These are phyloP conservation scores for Dacryopinax spathularia DNA, from an alignment of 768 basidiomycete species.

Conservation along the genomic window DNA sequence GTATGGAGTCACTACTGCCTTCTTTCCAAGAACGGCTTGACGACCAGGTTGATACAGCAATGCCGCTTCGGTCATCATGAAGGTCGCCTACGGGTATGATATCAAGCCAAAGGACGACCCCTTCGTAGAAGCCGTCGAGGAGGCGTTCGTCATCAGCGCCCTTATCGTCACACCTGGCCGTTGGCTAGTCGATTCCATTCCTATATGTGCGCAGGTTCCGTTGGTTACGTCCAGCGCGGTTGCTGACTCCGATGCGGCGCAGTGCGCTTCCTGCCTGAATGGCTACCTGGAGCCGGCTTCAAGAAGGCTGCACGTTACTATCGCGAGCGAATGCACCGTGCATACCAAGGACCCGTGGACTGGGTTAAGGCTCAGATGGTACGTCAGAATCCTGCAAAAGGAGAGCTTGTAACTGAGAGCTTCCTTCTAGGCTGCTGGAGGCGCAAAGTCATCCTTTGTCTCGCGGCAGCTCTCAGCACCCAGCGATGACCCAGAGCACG, in stretches of 20 bases:
- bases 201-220: constrained; percentile 9
- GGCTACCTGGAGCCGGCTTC: constrained; percentile 14
- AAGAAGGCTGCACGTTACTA: constrained; percentile 5
- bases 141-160: constrained; percentile 8
- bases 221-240: not conserved
- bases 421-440: not conserved
- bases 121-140: constrained; percentile 20
- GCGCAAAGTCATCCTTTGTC: not conserved
- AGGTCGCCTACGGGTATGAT: constrained; percentile 34
- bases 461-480: not conserved
- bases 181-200: constrained; percentile 14
- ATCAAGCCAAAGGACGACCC: constrained; percentile 29
- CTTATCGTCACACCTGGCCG: constrained; percentile 13
- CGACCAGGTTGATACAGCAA: constrained; percentile 19
- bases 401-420: not conserved
- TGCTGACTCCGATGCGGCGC: constrained; percentile 26
- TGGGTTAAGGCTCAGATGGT: not conserved
- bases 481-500: too few species aligned
- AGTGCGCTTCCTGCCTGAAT: constrained; percentile 15
- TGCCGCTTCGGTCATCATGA: constrained; percentile 30
- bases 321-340: not conserved
- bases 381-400: not conserved
- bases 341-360: not conserved
- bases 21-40: not conserved
- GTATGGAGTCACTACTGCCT: not conserved